phyloP scores from a whole-genome alignment of 108 stramenopile species.

The Nitzschia sp. region DNA sequence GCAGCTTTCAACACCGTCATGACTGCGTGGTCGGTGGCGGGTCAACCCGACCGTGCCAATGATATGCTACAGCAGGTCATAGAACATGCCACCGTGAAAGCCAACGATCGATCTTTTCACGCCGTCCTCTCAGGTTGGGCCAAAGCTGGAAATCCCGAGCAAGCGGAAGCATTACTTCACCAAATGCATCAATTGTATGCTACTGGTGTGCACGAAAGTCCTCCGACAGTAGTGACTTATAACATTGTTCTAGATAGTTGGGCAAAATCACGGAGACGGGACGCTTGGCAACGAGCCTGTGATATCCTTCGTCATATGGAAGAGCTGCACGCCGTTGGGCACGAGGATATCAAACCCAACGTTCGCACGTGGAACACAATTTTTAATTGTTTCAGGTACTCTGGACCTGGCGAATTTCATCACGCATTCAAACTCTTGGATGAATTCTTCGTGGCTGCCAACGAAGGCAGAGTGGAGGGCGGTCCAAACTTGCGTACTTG shows the following conservation, averaged over 20 bases:
- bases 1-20: conserved; percentile 50
- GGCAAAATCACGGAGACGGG: conserved; percentile 17
- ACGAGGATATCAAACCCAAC: conserved; percentile 24
- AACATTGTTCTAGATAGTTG: conserved; percentile 38
- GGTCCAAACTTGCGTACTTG: conserved; percentile 22
- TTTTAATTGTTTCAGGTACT: conserved; percentile 20
- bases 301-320: conserved; percentile 45
- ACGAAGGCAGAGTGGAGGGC: not conserved
- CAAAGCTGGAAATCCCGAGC: conserved; percentile 30
- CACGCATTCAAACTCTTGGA: conserved; percentile 20
- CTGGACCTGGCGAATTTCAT: conserved; percentile 20
- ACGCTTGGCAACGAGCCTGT: conserved; percentile 38
- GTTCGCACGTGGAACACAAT: conserved; percentile 37
- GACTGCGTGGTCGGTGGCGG: conserved; percentile 44
- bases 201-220: conserved; percentile 17
- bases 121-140: conserved; percentile 41
- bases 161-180: conserved; percentile 31
- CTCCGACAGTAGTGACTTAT: conserved; percentile 29
- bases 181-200: conserved; percentile 33
- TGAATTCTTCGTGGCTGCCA: not conserved
- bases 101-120: conserved; percentile 32
- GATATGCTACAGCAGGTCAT: conserved; percentile 33
- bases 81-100: not conserved
- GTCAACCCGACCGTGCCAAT: conserved; percentile 45
- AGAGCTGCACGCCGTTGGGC: conserved; percentile 16